These are phyloP conservation scores for Fusarium hostae DNA, from an alignment of 2,329 filamentous ascomycete genomes.

Conservation along the genomic window DNA sequence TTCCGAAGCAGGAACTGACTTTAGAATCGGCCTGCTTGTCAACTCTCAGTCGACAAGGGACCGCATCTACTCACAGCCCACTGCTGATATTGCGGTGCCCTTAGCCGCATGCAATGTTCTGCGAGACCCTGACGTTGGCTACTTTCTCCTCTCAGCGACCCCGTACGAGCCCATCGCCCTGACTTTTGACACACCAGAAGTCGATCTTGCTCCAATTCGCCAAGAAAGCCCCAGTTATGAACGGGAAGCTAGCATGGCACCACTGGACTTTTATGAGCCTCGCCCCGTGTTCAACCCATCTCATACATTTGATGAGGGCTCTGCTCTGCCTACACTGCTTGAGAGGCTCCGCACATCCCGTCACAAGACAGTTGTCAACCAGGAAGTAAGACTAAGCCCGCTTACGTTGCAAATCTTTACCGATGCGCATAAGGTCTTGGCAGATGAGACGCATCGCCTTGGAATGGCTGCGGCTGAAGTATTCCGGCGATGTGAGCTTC, in stretches of 20 bases:
- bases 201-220: constrained; percentile 57
- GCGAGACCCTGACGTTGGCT: constrained; percentile 71
- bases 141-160: constrained; percentile 70
- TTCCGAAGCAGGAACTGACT: constrained; percentile 68
- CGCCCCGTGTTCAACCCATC: constrained; percentile 74
- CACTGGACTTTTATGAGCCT: constrained; percentile 67
- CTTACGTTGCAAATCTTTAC: constrained; percentile 78
- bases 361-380: constrained; percentile 70
- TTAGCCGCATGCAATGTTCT: constrained; percentile 66
- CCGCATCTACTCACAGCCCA: constrained; percentile 65
- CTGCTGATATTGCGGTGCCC: constrained; percentile 58
- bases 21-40: constrained; percentile 69
- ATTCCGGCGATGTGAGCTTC: constrained; percentile 75
- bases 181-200: constrained; percentile 69
- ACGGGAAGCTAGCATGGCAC: constrained; percentile 56
- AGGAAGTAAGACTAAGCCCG: constrained; percentile 76
- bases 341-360: constrained; percentile 68
- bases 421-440: constrained; percentile 76
- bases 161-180: constrained; percentile 67
- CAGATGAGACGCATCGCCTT: constrained; percentile 74
- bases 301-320: constrained; percentile 67
- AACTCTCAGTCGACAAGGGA: constrained; percentile 69
- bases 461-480: constrained; percentile 77
- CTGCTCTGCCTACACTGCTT: constrained; percentile 66
- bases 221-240: constrained; percentile 57